A percentile compares a stretch with the other conserved stretches of the same genome.
Conservation (phyloP, 805 yeast species). For the Cyberlindnera meyerae region DNA sequence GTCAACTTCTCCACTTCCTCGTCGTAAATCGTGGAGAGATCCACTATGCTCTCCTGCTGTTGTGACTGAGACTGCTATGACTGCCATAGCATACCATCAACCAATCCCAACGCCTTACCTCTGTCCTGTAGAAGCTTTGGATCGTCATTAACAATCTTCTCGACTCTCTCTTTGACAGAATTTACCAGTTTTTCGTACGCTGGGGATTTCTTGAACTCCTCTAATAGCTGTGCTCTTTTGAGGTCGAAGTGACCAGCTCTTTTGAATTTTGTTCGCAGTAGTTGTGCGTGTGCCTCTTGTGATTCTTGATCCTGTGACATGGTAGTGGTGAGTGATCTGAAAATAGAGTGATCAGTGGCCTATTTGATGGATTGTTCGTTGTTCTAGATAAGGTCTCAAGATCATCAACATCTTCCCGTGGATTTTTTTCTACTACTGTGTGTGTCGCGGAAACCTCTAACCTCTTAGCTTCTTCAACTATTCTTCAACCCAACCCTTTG, state of each 20-base stretch:
- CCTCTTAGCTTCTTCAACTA: too few species aligned
- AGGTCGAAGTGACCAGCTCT: constrained; percentile 6
- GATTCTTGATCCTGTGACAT: background rate
- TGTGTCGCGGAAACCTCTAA: too few species aligned
- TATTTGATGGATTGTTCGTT: too few species aligned
- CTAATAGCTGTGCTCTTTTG: constrained; percentile 14
- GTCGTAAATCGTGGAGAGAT: constrained; percentile 16
- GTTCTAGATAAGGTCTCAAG: too few species aligned
- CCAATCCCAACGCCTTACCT: constrained; percentile 22
- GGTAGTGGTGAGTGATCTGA: too few species aligned
- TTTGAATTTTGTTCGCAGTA: constrained; percentile 16
- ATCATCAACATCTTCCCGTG: too few species aligned
- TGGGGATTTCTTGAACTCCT: constrained; percentile 15
- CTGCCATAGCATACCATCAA: constrained; percentile 17
- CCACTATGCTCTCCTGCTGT: constrained; percentile 3
- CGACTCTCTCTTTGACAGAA: constrained; percentile 13
- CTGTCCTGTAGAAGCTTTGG: constrained; percentile 22
- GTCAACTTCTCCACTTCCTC: constrained; percentile 17
- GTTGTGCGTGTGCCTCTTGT: constrained; percentile 3
- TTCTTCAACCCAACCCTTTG: too few species aligned
- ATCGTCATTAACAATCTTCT: constrained; percentile 13
- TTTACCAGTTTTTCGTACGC: constrained; percentile 13
- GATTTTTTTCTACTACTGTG: too few species aligned
- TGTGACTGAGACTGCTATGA: too few species aligned
- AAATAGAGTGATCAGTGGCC: too few species aligned